Evolutionary conservation across 371 early-diverging fungal genomes (phyloP), one percentile per base, ranked within the genome.

Genomic region (Dichotomocladium elegans): DNA sequence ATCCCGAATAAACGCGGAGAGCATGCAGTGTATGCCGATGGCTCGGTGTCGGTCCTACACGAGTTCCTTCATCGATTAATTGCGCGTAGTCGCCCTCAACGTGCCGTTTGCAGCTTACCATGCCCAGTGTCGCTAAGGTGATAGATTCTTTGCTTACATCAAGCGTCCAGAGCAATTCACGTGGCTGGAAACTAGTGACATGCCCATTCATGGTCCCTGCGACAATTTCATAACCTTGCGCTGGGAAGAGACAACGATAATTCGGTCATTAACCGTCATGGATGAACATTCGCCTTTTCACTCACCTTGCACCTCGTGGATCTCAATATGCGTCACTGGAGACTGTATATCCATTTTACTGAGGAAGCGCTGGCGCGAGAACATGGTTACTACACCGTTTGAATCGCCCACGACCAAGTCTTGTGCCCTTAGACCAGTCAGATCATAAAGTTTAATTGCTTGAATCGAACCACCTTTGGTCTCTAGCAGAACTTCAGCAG

Each of bases 351-450:
- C 58, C 3, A 63, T 57, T 44, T 78, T 74, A 44, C 72, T 72
- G 0, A 74, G 49, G 21, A 78, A 67, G 49, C 74, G 75, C 35
- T 74, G 69, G n/a, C 65, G 60, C 14, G 71, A 68, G 46, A 78
- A 78, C 22, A 73, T 46, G 4, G 71, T 74, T 8, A 78, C 64
- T 0, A 72, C 57, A 11, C 79, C 79, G 42, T 74, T 68, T 6
- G 73, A 72, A 56, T 78, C 79, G 2, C 75, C 79, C 3, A 74
- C 79, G 8, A 71, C 68, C 42, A 78, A 56, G 53, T 72, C 73
- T 3, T 66, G 56, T 5, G 59, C 61, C 15, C 71, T 61, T 57
- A 66, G 63, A n/a, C 75, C 71, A 21, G 75, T 74, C 47, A 74
- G 51, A 53, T 78, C 75, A 31, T 71, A 64, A 7, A 78, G 50